Conservation (phyloP, 2,329 filamentous ascomycete genomes). For the Beauveria pseudobassiana region DNA sequence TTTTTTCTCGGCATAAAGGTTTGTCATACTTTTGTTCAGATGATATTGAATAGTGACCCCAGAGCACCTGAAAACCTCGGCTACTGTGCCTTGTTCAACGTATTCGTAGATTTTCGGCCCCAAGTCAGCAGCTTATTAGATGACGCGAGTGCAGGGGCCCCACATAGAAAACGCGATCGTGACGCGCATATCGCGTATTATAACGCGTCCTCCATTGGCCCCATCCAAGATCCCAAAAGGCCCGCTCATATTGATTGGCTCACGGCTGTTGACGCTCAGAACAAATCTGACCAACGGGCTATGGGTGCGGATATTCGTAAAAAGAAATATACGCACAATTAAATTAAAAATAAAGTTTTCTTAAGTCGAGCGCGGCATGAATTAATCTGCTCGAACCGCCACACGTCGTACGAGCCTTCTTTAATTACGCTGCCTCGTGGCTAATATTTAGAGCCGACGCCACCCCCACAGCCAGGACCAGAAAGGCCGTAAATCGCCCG, state of each 20-base stretch:
- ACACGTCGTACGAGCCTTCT: too few relatives aligned
- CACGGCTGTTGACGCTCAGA: not conserved
- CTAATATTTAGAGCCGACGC: too few relatives aligned
- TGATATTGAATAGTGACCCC: not conserved
- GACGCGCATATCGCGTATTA: conserved; percentile 7
- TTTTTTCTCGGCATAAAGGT: not conserved
- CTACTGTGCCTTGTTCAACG: not conserved
- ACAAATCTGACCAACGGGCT: not conserved
- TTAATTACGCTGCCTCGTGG: too few relatives aligned
- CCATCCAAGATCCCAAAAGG: not conserved
- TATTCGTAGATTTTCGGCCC: not conserved
- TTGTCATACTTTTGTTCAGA: too few relatives aligned
- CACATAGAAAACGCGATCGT: conserved; percentile 5
- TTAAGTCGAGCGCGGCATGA: not conserved
- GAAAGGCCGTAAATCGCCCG: too few relatives aligned
- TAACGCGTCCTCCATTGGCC: not conserved
- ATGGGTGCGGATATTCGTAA: not conserved
- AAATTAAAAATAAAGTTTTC: too few relatives aligned
- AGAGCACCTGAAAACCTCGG: not conserved
- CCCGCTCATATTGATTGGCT: not conserved
- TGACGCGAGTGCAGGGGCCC: not conserved
- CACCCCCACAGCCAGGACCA: too few relatives aligned
- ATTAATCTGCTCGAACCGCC: not conserved
- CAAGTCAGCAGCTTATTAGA: not conserved
- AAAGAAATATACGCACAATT: too few relatives aligned